A percentile compares a stretch with the other conserved stretches of the same genome.
Conservation (phyloP, 257 asterid genomes). For the Catharanthus roseus region DNA sequence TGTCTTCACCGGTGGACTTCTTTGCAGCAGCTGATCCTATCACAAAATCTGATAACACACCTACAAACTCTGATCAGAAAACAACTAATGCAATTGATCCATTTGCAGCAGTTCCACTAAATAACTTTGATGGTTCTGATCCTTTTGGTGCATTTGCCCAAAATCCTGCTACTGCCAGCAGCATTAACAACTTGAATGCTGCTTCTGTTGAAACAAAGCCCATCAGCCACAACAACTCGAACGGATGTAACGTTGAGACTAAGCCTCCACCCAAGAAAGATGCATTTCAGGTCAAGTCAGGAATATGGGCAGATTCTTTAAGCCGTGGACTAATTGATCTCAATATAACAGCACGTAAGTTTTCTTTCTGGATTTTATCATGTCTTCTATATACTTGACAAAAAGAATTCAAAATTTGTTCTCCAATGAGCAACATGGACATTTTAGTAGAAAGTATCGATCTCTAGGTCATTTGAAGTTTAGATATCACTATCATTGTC, state of each 20-base stretch:
- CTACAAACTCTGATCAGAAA: constrained; percentile 33
- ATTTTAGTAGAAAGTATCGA: no score
- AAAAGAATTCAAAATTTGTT: no score
- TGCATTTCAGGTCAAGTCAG: constrained; percentile 85
- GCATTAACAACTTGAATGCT: constrained; percentile 25
- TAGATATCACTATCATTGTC: no score
- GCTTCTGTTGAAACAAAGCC: constrained; percentile 27
- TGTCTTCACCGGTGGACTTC: constrained; percentile 55
- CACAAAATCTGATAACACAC: constrained; percentile 32
- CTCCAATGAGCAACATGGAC: no score
- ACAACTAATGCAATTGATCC: constrained; percentile 51
- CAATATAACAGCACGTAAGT: constrained; percentile 85
- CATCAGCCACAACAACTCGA: constrained; percentile 24
- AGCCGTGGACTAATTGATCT: constrained; percentile 93
- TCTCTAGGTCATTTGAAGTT: no score
- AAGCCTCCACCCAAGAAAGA: constrained; percentile 41
- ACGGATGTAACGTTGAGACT: constrained; percentile 30
- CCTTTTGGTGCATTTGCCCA: constrained; percentile 54
- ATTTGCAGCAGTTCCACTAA: constrained; percentile 71
- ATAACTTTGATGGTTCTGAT: constrained; percentile 60
- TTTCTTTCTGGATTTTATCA: constrained; percentile 10
- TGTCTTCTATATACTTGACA: background rate
- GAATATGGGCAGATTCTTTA: constrained; percentile 96
- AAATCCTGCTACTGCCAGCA: constrained; percentile 33
- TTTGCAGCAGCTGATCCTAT: constrained; percentile 61